phyloP scores from a whole-genome alignment of 1,139 yeast species.

The Fermentozyma sake region DNA sequence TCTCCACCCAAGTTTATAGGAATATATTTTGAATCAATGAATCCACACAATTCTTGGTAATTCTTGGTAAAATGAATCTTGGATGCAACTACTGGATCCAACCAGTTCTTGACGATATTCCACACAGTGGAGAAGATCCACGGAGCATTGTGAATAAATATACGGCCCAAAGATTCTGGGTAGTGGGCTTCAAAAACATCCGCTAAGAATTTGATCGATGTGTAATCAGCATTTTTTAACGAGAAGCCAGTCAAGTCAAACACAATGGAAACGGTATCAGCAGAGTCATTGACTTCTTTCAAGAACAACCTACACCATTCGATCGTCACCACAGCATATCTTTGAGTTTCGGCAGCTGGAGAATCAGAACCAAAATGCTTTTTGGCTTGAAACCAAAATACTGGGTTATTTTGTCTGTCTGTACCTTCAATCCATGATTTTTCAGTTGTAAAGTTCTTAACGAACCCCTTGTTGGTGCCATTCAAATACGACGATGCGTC shows the following conservation, averaged over 20 bases:
- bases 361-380: conserved; percentile 40
- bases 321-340: conserved; percentile 35
- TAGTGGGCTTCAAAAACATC: conserved; percentile 45
- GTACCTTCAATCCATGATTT: conserved; percentile 39
- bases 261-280: conserved; percentile 36
- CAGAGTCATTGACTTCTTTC: conserved; percentile 31
- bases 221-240: conserved; percentile 42
- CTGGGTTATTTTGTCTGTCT: conserved; percentile 34
- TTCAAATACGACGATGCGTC: conserved; percentile 35
- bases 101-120: conserved; percentile 43
- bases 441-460: conserved; percentile 34
- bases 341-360: conserved; percentile 33
- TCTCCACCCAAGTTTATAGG: conserved; percentile 41
- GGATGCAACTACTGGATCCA: conserved; percentile 44
- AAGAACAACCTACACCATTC: conserved; percentile 39
- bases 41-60: conserved; percentile 28
- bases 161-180: conserved; percentile 42
- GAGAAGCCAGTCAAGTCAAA: conserved; percentile 46
- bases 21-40: conserved; percentile 29
- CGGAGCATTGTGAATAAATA: conserved; percentile 45
- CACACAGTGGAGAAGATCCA: conserved; percentile 47
- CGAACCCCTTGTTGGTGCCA: conserved; percentile 31
- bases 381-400: conserved; percentile 37
- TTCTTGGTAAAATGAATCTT: conserved; percentile 43
- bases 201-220: conserved; percentile 41